These are phyloP conservation scores for Phylloporus sp. DNA, from an alignment of 768 basidiomycete genomes.

Conservation along the genomic window DNA sequence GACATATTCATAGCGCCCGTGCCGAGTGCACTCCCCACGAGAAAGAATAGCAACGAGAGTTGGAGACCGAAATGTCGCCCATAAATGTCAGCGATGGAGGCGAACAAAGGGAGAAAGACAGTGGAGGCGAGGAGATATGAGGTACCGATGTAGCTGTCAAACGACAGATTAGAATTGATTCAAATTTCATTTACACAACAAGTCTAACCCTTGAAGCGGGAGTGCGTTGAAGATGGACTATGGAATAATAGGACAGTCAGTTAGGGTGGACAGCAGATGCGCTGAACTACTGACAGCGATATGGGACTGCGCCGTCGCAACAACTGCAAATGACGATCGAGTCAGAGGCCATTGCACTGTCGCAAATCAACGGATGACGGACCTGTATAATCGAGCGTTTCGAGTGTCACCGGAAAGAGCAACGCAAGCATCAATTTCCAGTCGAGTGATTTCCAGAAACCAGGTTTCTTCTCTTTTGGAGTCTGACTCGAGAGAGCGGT, in stretches of 20 bases:
- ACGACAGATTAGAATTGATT: not conserved
- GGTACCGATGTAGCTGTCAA: conserved; percentile 45
- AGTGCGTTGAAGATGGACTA: conserved; percentile 31
- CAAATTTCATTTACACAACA: not conserved
- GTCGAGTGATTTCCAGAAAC: conserved; percentile 27
- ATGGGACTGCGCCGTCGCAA: conserved; percentile 49
- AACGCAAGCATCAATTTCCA: conserved; percentile 34
- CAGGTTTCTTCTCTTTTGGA: conserved; percentile 1
- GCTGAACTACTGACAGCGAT: conserved; percentile 39
- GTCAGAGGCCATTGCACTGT: not conserved
- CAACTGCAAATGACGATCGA: conserved; percentile 29
- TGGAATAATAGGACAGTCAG: not conserved
- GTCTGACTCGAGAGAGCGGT: not conserved
- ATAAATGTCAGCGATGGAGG: conserved; percentile 46
- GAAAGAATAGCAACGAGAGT: conserved; percentile 41
- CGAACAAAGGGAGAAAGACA: conserved; percentile 51
- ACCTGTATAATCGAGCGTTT: conserved; percentile 33
- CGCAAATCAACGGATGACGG: not conserved
- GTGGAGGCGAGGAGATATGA: conserved; percentile 49
- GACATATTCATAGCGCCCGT: conserved; percentile 45
- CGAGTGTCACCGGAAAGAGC: conserved; percentile 40
- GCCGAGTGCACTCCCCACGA: conserved; percentile 44
- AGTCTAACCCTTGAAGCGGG: conserved; percentile 22
- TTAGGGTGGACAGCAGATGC: not conserved
- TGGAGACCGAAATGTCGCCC: conserved; percentile 49